These are phyloP conservation scores for Ogataea paraovalis DNA, from an alignment of 805 yeast species.

Conservation along the genomic window DNA sequence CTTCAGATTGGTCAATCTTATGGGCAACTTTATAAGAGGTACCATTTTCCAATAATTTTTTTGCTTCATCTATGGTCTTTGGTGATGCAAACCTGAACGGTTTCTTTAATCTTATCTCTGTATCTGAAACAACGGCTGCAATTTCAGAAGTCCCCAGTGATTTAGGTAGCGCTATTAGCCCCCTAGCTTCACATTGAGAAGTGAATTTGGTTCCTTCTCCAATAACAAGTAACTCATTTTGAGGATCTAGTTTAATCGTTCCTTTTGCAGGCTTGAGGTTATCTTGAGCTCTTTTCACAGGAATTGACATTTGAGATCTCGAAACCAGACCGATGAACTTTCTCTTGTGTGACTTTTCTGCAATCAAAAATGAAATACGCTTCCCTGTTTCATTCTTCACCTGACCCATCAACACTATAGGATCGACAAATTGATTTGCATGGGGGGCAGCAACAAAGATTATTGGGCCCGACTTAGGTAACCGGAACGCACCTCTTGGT, in stretches of 20 bases:
- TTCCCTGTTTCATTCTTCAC: constrained; percentile 50
- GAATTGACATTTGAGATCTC: constrained; percentile 74
- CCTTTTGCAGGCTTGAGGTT: constrained; percentile 68
- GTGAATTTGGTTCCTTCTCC: constrained; percentile 71
- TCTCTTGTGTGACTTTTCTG: constrained; percentile 46
- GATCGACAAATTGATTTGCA: constrained; percentile 81
- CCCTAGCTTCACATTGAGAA: constrained; percentile 55
- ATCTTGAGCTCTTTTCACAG: constrained; percentile 92
- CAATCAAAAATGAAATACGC: constrained; percentile 50
- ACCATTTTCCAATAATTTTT: constrained; percentile 44
- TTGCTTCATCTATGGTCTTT: constrained; percentile 38
- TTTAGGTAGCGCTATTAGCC: constrained; percentile 72
- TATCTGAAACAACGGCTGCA: constrained; percentile 63
- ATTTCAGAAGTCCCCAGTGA: constrained; percentile 76
- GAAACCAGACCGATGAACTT: constrained; percentile 72
- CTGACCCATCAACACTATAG: constrained; percentile 75
- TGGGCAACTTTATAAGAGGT: constrained; percentile 67
- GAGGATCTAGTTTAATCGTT: constrained; percentile 49
- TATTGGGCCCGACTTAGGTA: constrained; percentile 62
- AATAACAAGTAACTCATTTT: constrained; percentile 38
- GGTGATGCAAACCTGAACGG: constrained; percentile 49
- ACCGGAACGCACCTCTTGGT: constrained; percentile 63
- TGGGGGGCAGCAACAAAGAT: constrained; percentile 80
- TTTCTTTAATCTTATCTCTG: constrained; percentile 61
- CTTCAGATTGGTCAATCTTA: constrained; percentile 80